A percentile compares a stretch with the other conserved stretches of the same genome.
Conservation (phyloP, 2,329 filamentous ascomycete species). For the Sordariomycetes sp. region DNA sequence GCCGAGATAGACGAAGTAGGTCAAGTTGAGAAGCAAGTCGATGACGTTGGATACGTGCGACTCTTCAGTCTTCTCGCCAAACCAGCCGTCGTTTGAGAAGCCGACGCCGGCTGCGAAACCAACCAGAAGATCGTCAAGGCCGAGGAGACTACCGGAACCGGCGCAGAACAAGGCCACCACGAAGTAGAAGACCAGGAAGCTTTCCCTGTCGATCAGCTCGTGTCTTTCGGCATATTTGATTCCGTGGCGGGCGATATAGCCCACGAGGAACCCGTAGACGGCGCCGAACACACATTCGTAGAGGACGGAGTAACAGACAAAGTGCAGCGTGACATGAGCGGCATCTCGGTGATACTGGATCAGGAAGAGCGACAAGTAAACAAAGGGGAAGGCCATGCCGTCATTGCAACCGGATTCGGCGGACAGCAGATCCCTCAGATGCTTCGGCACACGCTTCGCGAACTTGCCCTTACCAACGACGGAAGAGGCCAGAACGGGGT, state of each 20-base stretch:
- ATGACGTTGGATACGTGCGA: constrained; percentile 99
- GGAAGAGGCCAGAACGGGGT: constrained; percentile 92
- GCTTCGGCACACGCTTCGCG: constrained; percentile 92
- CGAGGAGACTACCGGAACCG: constrained; percentile 82
- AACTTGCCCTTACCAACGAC: constrained; percentile 99
- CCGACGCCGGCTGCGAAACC: constrained; percentile 95
- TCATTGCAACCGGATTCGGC: constrained; percentile 98
- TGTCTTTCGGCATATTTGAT: constrained; percentile 81
- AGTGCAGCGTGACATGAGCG: constrained; percentile 66
- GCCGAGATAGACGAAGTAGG: constrained; percentile 96
- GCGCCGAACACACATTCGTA: constrained; percentile 96
- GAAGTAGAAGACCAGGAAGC: constrained; percentile 98
- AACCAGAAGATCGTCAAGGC: constrained; percentile 87
- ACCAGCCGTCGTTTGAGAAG: constrained; percentile 99
- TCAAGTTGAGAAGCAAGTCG: constrained; percentile 89
- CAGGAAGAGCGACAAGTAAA: constrained; percentile 86
- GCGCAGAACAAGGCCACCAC: constrained; percentile 92
- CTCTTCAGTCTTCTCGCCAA: constrained; percentile 95
- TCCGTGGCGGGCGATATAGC: constrained; percentile 81
- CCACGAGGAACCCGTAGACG: constrained; percentile 76
- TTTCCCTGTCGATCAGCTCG: constrained; percentile 88
- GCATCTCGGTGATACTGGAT: constrained; percentile 70
- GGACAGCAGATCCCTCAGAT: constrained; percentile 88
- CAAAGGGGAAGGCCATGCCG: constrained; percentile 97
- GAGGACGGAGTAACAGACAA: constrained; percentile 80